Base-by-base conservation (phyloP, 768 basidiomycete genomes). In the Dendrothele bispora region DNA sequence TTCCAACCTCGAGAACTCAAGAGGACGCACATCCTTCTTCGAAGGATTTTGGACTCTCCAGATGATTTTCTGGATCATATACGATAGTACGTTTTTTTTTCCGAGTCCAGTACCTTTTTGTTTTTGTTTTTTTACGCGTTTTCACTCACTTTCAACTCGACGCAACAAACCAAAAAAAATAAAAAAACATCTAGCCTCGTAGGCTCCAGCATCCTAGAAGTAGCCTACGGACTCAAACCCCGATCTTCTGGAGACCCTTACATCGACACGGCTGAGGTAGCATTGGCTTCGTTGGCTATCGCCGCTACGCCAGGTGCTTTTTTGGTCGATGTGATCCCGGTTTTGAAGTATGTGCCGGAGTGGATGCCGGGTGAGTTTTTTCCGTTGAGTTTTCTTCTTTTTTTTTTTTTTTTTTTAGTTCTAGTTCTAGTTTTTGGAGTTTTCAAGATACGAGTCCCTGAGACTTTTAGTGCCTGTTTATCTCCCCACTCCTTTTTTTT, bases 201-300 rank as follows among this genome's bases (percentile, higher is more conserved):
- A 5, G 62, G 62, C 10, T 57, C 61, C 7, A 62, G 65, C 7
- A 63, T 69, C 37, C 63, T 73, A 61, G 59, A 62, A 1, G 59
- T 66, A 11, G 62, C 69, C 21, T 73, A 73, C 24, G 70, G 69
- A n/a, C 64, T 71, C 41, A 54, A 63, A n/a, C 61, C 69, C 30
- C 50, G 59, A 20, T 56, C 61, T 20, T 51, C 57, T 25, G 54
- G 58, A 3, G 74, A 74, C 43, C 58, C 61, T 11, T 70, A 70
- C 48, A 59, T 73, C 25, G 51, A 55, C 2, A 56, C 62, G 8
- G 67, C 68, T 1, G 65, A 70, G 53, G 57, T 47, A 24, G 67
- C 64, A 20, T 35, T 71, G 28, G 56, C 59, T 6, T 60, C 60
- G 1, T 54, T 68, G 51, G 58, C 59, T 0, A 60, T 59, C 45